A percentile compares a stretch with the other conserved stretches of the same genome.
These are phyloP conservation scores for Phaffomyces thermotolerans DNA, from an alignment of 805 yeast genomes.

Conservation along the genomic window DNA sequence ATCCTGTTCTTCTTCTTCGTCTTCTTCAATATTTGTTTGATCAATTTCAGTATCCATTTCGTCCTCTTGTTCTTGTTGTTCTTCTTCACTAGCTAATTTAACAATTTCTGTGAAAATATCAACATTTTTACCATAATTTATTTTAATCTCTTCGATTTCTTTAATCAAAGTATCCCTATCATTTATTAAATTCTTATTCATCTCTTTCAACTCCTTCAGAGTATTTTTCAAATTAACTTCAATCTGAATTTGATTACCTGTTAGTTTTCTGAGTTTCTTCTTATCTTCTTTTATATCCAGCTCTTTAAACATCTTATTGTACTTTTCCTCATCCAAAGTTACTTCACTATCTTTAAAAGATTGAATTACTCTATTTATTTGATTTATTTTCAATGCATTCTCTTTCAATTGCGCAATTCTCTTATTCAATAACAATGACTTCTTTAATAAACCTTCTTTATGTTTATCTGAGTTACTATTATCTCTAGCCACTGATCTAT, in stretches of 20 bases:
- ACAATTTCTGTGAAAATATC: slow-evolving; percentile 6
- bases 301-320: slow-evolving; percentile 3
- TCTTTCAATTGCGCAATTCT: slow-evolving; percentile 6
- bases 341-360: background rate
- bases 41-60: background rate
- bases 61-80: background rate
- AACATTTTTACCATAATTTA: slow-evolving; percentile 3
- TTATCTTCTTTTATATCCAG: background rate
- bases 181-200: background rate
- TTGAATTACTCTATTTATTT: slow-evolving; percentile 2
- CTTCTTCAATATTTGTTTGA: background rate
- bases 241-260: background rate
- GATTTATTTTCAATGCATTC: slow-evolving; percentile 3
- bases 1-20: too few species aligned
- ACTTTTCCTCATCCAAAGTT: slow-evolving; percentile 2
- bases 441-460: slow-evolving; percentile 5
- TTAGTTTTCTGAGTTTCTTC: background rate
- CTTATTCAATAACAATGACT: slow-evolving; percentile 4
- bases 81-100: slow-evolving; percentile 3
- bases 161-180: slow-evolving; percentile 3
- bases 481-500: background rate
- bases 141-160: slow-evolving; percentile 7
- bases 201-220: background rate
- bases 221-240: background rate
- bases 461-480: slow-evolving; percentile 3